phyloP scores from a whole-genome alignment of 78 protist species.

The Emiliania huxleyi region DNA sequence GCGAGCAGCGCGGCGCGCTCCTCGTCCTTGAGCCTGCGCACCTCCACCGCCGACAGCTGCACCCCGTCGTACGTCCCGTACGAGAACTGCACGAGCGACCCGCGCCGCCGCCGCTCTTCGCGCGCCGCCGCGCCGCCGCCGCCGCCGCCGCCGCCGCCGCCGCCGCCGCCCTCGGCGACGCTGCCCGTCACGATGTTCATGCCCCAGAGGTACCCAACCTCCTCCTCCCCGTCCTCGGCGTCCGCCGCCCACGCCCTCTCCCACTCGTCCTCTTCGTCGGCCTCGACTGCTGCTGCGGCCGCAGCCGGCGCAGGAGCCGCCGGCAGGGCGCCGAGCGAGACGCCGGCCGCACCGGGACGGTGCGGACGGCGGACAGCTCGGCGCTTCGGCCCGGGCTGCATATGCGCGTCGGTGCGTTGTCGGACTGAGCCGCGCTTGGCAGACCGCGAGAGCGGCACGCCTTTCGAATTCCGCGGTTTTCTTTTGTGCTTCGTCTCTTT shows the following conservation, averaged over 20 bases:
- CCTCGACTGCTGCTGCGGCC: no score
- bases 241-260: neutral
- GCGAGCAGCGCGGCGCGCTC: neutral
- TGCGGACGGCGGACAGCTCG: no score
- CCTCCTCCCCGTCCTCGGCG: neutral
- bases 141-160: neutral
- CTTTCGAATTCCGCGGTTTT: no score
- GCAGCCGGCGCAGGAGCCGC: no score
- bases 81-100: neutral
- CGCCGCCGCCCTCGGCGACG: neutral
- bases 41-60: neutral
- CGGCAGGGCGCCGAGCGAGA: no score
- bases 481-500: no score
- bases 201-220: neutral
- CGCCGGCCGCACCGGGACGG: no score
- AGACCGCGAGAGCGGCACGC: no score
- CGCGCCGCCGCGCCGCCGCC: neutral
- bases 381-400: no score
- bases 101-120: neutral
- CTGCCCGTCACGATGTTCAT: constrained; percentile 3
- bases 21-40: neutral
- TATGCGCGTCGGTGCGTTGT: no score
- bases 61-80: neutral
- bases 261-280: no score
- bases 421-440: no score